phyloP scores from a whole-genome alignment of 2,329 filamentous ascomycete genomes.

The Fusarium solani-melongenae region DNA sequence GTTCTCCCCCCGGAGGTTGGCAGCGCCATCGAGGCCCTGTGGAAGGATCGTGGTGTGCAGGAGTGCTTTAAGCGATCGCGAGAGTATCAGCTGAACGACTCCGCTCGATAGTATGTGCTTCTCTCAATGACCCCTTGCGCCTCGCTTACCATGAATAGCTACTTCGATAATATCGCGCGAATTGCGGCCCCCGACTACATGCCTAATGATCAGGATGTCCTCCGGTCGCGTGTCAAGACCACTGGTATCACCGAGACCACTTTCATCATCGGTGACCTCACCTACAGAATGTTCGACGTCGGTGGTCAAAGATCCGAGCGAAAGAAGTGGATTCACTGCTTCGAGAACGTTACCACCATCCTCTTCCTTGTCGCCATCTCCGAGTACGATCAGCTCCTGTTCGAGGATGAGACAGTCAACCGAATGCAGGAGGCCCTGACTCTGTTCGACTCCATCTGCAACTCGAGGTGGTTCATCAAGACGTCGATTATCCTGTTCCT shows the following conservation, averaged over 20 bases:
- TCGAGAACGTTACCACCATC: constrained; percentile 97
- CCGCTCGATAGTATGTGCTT: constrained; percentile 86
- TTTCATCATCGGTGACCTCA: constrained; percentile 93
- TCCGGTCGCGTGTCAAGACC: constrained; percentile 96
- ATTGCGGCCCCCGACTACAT: constrained; percentile 93
- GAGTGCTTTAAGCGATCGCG: constrained; percentile 95
- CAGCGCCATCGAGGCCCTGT: constrained; percentile 89
- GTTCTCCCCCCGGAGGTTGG: constrained; percentile 94
- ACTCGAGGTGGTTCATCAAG: constrained; percentile 90
- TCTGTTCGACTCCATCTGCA: constrained; percentile 88
- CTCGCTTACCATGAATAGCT: constrained; percentile 67
- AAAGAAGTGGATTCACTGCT: constrained; percentile 99
- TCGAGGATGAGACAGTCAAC: constrained; percentile 96
- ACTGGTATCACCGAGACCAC: constrained; percentile 97
- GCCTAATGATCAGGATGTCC: constrained; percentile 93
- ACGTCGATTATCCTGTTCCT: constrained; percentile 90
- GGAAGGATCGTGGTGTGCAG: constrained; percentile 93
- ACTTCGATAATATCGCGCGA: constrained; percentile 94
- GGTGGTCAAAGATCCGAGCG: constrained; percentile 95
- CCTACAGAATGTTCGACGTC: constrained; percentile 97
- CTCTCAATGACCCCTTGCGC: neutral
- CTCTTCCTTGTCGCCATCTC: constrained; percentile 97
- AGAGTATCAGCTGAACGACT: constrained; percentile 97
- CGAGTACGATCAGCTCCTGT: constrained; percentile 95
- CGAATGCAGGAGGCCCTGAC: constrained; percentile 92